Evolutionary conservation across 345 rosid genomes (phyloP).

Genomic region (Citrus maxima): DNA sequence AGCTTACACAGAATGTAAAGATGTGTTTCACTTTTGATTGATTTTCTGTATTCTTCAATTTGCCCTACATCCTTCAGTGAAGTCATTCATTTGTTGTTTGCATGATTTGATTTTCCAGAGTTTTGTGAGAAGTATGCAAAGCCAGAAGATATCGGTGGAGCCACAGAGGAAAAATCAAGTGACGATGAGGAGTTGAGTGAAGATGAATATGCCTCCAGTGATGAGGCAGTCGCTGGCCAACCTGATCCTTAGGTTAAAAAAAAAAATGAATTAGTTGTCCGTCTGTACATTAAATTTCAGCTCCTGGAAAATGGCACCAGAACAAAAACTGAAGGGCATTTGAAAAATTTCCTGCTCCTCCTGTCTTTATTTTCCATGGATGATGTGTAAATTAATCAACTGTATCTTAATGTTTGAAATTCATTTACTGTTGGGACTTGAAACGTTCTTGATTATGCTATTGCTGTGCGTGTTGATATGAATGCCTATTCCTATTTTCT

Average conservation of each 20-base stretch:
- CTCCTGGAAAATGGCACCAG: conserved; percentile 28
- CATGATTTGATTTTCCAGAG: conserved; percentile 36
- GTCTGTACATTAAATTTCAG: conserved; percentile 49
- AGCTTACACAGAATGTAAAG: background rate
- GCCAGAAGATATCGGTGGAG: conserved; percentile 58
- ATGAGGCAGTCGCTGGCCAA: conserved; percentile 76
- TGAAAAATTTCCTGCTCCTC: conserved; percentile 31
- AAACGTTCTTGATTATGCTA: background rate
- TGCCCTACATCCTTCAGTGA: too few species aligned
- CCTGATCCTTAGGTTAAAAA: conserved; percentile 54
- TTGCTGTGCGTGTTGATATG: background rate
- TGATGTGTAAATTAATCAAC: conserved; percentile 38
- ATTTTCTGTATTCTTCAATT: background rate
- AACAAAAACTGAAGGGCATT: conserved; percentile 20
- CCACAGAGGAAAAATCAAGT: conserved; percentile 63
- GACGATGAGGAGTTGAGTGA: conserved; percentile 79
- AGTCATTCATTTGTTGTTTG: background rate
- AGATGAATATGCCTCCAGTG: conserved; percentile 68
- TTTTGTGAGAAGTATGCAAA: conserved; percentile 86
- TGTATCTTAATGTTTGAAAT: conserved; percentile 24
- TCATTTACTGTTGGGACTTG: conserved; percentile 23
- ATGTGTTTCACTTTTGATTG: background rate
- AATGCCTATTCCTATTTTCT: background rate
- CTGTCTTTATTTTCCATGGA: conserved; percentile 32
- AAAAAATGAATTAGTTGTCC: conserved; percentile 5